Evolutionary conservation across 2,329 filamentous ascomycete genomes (phyloP).

Genomic region (Neofusicoccum sp.): DNA sequence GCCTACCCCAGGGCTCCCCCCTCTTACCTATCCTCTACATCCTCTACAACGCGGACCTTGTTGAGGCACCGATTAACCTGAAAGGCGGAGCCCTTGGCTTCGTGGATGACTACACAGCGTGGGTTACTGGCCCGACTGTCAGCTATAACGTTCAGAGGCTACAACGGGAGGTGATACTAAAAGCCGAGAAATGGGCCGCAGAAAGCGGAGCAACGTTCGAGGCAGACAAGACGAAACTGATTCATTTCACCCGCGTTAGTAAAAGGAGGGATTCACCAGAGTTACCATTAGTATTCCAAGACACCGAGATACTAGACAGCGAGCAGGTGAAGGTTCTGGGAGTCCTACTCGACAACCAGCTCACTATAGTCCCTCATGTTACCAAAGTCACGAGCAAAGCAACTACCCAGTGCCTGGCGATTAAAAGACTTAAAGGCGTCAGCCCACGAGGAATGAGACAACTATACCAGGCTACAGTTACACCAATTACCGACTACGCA

Average conservation of each 20-base stretch:
- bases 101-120: too few species aligned
- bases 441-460: slow-evolving; percentile 8
- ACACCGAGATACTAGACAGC: not conserved
- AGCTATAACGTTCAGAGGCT: too few species aligned
- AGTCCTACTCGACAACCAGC: slow-evolving; percentile 1
- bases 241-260: not conserved
- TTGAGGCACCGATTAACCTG: too few species aligned
- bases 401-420: not conserved
- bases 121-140: too few species aligned
- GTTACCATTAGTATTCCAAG: not conserved
- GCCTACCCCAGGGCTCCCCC: too few species aligned
- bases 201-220: too few species aligned
- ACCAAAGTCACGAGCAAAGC: slow-evolving; percentile 1
- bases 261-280: not conserved
- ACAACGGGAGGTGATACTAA: too few species aligned
- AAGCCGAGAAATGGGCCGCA: too few species aligned
- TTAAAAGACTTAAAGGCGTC: slow-evolving; percentile 1
- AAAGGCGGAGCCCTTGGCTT: too few species aligned
- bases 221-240: too few species aligned
- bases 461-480: slow-evolving; percentile 1
- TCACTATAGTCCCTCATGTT: not conserved
- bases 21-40: too few species aligned
- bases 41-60: too few species aligned
- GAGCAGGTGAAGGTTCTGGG: not conserved
- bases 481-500: not conserved